phyloP scores from a whole-genome alignment of 345 rosid genomes.

The Dimocarpus longan region DNA sequence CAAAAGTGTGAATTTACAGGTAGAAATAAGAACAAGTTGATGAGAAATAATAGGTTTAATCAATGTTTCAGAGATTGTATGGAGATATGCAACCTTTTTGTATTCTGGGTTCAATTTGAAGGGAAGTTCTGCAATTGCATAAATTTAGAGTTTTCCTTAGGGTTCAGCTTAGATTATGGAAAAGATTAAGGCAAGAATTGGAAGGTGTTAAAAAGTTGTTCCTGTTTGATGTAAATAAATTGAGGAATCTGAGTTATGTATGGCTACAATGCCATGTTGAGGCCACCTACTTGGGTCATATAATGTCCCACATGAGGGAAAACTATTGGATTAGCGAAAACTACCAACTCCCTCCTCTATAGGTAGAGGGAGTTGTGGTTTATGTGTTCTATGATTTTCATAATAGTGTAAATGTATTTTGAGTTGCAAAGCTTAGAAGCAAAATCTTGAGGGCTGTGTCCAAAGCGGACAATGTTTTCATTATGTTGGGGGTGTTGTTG shows the following conservation, averaged over 20 bases:
- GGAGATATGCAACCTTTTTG: neutral
- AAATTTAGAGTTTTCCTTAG: neutral
- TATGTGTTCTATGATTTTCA: no score
- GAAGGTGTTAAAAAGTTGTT: neutral
- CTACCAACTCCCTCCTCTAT: neutral
- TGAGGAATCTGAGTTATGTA: neutral
- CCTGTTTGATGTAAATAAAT: neutral
- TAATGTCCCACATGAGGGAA: neutral
- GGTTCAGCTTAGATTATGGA: neutral
- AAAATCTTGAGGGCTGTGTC: neutral
- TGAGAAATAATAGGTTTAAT: neutral
- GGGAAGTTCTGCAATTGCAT: neutral
- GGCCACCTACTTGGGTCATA: neutral
- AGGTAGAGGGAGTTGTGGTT: neutral
- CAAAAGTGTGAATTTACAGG: neutral
- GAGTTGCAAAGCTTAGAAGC: neutral
- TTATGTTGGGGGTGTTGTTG: neutral
- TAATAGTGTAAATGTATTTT: neutral
- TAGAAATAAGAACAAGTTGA: neutral
- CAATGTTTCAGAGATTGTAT: neutral
- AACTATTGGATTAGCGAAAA: neutral
- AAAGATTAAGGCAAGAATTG: neutral
- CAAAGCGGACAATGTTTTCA: neutral
- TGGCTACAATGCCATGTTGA: neutral
- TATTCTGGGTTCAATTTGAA: neutral